phyloP scores from a whole-genome alignment of 371 early-diverging fungal genomes.

The Apophysomyces ossiformis region DNA sequence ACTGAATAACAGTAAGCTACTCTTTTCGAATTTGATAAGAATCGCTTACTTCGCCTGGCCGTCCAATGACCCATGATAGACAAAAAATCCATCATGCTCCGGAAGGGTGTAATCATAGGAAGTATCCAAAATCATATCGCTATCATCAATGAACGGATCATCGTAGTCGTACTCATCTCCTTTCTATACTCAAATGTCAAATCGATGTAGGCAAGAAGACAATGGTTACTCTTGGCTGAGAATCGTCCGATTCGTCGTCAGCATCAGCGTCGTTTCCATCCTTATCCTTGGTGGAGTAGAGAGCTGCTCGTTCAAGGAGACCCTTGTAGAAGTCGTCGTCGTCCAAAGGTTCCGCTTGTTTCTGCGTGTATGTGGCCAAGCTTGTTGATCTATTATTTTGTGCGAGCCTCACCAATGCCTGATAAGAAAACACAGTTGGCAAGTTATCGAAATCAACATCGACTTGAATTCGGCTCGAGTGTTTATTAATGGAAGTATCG shows the following conservation, averaged over 20 bases:
- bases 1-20: neutral
- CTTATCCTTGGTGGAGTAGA: conserved; percentile 15
- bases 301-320: conserved; percentile 18
- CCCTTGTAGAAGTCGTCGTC: conserved; percentile 18
- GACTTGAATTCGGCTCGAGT: conserved; percentile 13
- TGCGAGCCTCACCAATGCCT: conserved; percentile 15
- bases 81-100: conserved; percentile 51
- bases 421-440: conserved; percentile 27
- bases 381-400: neutral
- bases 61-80: conserved; percentile 54
- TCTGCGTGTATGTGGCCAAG: neutral
- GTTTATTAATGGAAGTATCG: neutral
- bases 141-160: conserved; percentile 58
- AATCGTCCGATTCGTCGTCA: conserved; percentile 12
- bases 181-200: conserved; percentile 1
- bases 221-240: neutral
- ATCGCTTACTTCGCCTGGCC: conserved; percentile 48
- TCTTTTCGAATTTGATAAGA: neutral
- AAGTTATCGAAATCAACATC: conserved; percentile 15
- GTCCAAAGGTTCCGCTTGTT: neutral
- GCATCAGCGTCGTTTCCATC: conserved; percentile 24
- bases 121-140: conserved; percentile 49
- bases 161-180: conserved; percentile 46
- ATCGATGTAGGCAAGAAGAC: neutral
- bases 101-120: conserved; percentile 35